phyloP scores from a whole-genome alignment of 2,329 filamentous ascomycete species.

The Fusarium caatingaense region DNA sequence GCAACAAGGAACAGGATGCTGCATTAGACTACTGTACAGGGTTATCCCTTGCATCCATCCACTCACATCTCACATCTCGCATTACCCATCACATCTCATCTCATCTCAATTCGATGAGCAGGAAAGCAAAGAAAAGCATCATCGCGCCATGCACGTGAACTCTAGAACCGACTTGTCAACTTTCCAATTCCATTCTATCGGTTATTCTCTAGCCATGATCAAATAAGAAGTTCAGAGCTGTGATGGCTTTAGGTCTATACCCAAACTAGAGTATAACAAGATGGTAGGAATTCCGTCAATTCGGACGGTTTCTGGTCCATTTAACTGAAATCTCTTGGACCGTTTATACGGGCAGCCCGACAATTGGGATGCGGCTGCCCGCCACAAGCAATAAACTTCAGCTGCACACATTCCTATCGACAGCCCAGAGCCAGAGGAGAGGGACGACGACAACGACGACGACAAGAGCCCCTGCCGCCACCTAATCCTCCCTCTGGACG shows the following conservation, averaged over 20 bases:
- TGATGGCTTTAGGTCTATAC: background rate
- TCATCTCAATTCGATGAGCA: background rate
- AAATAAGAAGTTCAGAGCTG: background rate
- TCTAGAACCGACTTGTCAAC: background rate
- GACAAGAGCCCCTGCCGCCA: slow-evolving; percentile 7
- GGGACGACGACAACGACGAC: slow-evolving; percentile 5
- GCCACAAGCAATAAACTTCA: slow-evolving; percentile 16
- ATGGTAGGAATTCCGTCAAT: background rate
- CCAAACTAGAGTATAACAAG: background rate
- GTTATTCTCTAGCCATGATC: background rate
- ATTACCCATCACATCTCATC: no score
- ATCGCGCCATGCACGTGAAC: background rate
- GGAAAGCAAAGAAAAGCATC: background rate
- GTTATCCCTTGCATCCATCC: background rate
- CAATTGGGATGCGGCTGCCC: slow-evolving; percentile 3
- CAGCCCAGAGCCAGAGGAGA: slow-evolving; percentile 3
- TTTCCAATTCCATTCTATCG: background rate
- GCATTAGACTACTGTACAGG: background rate
- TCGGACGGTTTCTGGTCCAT: background rate
- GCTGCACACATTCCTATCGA: slow-evolving; percentile 26
- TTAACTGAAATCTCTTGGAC: background rate
- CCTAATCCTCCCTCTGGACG: background rate
- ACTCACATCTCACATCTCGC: no score
- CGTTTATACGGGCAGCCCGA: slow-evolving; percentile 23
- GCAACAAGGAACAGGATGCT: slow-evolving; percentile 20